Percentiles rank a stretch among this genome's conserved stretches.
phyloP scores from a whole-genome alignment of 768 basidiomycete species.

The Pleurotus ostreatus region DNA sequence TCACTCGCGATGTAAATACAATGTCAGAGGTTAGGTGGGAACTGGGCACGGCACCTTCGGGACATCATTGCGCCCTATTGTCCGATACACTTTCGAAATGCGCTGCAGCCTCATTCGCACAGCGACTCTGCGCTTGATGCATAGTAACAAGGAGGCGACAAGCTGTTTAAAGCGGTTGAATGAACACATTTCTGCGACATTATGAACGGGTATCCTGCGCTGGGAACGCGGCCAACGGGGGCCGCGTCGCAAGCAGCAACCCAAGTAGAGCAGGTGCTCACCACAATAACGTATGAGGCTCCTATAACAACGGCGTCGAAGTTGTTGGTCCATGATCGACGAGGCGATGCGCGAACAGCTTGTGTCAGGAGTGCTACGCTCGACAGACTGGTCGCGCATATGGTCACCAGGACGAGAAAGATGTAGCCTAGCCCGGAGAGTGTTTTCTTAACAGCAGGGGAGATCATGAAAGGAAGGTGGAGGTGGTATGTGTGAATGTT shows the following conservation, averaged over 20 bases:
- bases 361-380: slow-evolving; percentile 65
- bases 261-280: slow-evolving; percentile 26
- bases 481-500: neutral
- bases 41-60: slow-evolving; percentile 44
- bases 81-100: slow-evolving; percentile 59
- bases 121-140: slow-evolving; percentile 64
- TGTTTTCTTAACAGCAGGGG: slow-evolving; percentile 41
- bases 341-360: slow-evolving; percentile 62
- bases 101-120: slow-evolving; percentile 61
- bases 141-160: slow-evolving; percentile 54
- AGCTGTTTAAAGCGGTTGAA: slow-evolving; percentile 33
- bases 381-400: slow-evolving; percentile 57
- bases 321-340: slow-evolving; percentile 53
- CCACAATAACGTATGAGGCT: slow-evolving; percentile 67
- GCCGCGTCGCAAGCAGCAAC: neutral
- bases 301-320: slow-evolving; percentile 67
- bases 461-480: slow-evolving; percentile 32
- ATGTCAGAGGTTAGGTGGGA: neutral
- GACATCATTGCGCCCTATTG: slow-evolving; percentile 49
- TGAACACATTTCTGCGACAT: neutral
- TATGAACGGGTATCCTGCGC: neutral
- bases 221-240: neutral
- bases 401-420: slow-evolving; percentile 43
- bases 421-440: slow-evolving; percentile 52
- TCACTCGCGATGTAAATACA: neutral